Conservation (phyloP, 2,329 filamentous ascomycete species). For the Xylaria sp. region DNA sequence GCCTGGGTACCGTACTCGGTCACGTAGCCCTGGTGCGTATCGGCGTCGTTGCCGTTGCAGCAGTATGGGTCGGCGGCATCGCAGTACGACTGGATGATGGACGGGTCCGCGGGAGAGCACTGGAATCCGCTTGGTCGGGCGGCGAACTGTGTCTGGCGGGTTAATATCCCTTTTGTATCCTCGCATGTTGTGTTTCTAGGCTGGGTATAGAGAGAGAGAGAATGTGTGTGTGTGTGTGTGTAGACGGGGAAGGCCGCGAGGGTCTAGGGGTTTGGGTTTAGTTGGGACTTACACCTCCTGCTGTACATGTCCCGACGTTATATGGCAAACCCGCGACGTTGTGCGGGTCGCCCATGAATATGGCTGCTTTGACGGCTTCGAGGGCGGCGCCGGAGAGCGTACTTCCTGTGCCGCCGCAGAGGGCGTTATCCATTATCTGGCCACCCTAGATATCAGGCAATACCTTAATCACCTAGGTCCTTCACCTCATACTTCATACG, state of each 20-base stretch:
- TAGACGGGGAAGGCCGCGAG: no score
- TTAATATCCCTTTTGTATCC: background rate
- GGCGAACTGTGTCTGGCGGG: slow-evolving; percentile 58
- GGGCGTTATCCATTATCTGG: slow-evolving; percentile 67
- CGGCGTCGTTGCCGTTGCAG: slow-evolving; percentile 66
- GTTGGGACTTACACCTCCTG: slow-evolving; percentile 58
- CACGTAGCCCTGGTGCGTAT: slow-evolving; percentile 66
- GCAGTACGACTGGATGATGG: slow-evolving; percentile 69
- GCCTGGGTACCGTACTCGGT: slow-evolving; percentile 64
- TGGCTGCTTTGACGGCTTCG: slow-evolving; percentile 62
- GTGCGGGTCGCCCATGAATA: slow-evolving; percentile 68
- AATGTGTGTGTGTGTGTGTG: no score
- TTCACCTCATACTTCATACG: background rate
- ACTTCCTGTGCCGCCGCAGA: slow-evolving; percentile 62
- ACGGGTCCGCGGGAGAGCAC: slow-evolving; percentile 55
- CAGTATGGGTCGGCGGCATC: slow-evolving; percentile 69
- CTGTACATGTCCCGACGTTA: slow-evolving; percentile 65
- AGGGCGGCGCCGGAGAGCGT: slow-evolving; percentile 53
- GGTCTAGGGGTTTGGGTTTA: no score
- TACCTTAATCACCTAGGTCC: background rate
- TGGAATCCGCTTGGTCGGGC: slow-evolving; percentile 62
- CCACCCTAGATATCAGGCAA: slow-evolving; percentile 54
- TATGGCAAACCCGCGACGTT: slow-evolving; percentile 61
- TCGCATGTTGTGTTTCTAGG: background rate
- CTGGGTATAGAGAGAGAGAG: background rate